Conservation (phyloP, 2,329 filamentous ascomycete genomes). For the Claviceps arundinis region DNA sequence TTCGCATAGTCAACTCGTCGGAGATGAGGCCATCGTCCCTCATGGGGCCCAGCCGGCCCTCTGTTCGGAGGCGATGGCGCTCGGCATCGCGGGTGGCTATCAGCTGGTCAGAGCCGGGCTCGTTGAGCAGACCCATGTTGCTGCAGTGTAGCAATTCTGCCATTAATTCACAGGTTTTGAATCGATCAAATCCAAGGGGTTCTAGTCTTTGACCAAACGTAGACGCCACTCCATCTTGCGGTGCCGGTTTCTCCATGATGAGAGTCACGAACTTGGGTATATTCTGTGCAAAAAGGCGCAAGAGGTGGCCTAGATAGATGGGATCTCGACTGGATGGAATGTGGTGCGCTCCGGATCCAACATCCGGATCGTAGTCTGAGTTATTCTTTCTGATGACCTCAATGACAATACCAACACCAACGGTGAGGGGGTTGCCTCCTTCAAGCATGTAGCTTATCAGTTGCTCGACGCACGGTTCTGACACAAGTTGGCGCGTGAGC, state of each 20-base stretch:
- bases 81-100: constrained; percentile 70
- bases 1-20: constrained; percentile 51
- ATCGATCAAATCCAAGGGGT: constrained; percentile 89
- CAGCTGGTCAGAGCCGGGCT: constrained; percentile 76
- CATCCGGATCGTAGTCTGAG: constrained; percentile 93
- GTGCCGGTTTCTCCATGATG: constrained; percentile 64
- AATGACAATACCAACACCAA: constrained; percentile 93
- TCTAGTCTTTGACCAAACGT: constrained; percentile 88
- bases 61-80: constrained; percentile 62
- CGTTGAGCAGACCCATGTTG: constrained; percentile 94
- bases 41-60: constrained; percentile 52
- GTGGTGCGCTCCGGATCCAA: constrained; percentile 65
- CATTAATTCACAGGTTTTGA: constrained; percentile 99
- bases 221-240: constrained; percentile 63
- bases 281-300: constrained; percentile 78
- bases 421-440: constrained; percentile 86
- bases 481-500: constrained; percentile 87
- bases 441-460: constrained; percentile 87
- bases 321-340: constrained; percentile 77
- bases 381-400: constrained; percentile 99
- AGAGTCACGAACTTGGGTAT: constrained; percentile 90
- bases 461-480: constrained; percentile 65
- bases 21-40: constrained; percentile 25
- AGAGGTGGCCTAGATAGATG: constrained; percentile 84
- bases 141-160: constrained; percentile 94